Evolutionary conservation across 139 green algal genomes (phyloP), one percentile per base, ranked within the genome.

Genomic region (Limnomonas spitsbergensis): DNA sequence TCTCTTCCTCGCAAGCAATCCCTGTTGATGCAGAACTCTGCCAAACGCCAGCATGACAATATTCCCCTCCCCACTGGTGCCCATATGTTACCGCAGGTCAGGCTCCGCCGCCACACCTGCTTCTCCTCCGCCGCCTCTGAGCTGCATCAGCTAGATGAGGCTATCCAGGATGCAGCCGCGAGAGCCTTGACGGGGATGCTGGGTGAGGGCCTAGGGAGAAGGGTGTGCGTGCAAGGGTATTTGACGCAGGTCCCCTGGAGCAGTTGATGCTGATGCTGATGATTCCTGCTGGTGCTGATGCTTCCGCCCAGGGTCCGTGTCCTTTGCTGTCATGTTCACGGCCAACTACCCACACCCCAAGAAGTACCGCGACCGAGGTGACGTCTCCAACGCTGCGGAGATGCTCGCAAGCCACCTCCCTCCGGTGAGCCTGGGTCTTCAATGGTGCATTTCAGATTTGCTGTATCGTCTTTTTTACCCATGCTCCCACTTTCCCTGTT

Each of bases 341-440:
- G 61, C 61, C 26, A 72, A 72, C 61, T 72, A 72, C 61, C 61
- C 61, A 36, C 61, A 72, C 61, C 61, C 61, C 26, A 72, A 72
- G 61, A 72, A 72, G 61, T 72, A 72, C 61, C 26, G 61, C 9
- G 61, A 72, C 61, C 27, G 7, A 24, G 27, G 61, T 37, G 61
- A 72, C 24, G 61, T 37, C 9, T 72, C 61, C 26, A 72, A 72
- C 24, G 61, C 61, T 36, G 61, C 61, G 9, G 61, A 72, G 61
- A 72, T 72, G 27, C 61, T 72, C 9, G 26, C 61, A 72, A 7
- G 61, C 61, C 27, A 39, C 27, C 29, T 72, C 6, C 61, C 61
- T 39, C 26, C 26, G 26, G 61, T 72, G 29, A 39, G 61, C 9
- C 6, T 39, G 61, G 26, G 29, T 61, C 14, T 61, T 14, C 20